Conservation (phyloP, 768 basidiomycete species). For the Tephrocybe sp. region DNA sequence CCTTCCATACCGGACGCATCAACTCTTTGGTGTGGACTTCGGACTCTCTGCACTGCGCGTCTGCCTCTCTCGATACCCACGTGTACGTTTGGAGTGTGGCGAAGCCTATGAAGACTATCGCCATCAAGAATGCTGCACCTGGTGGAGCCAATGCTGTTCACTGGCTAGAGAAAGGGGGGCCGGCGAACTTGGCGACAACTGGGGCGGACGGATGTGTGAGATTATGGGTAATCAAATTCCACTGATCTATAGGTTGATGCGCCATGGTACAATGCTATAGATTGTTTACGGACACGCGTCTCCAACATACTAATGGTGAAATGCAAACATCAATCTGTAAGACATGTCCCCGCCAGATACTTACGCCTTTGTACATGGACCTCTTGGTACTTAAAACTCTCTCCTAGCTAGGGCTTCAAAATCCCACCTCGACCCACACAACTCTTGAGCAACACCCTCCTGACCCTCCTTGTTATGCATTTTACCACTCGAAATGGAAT, state of each 20-base stretch:
- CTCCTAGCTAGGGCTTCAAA: too few relatives aligned
- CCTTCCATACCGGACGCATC: slow-evolving; percentile 82
- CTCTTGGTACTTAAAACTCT: too few relatives aligned
- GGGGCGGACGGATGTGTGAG: slow-evolving; percentile 85
- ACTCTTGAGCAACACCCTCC: too few relatives aligned
- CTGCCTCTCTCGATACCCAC: slow-evolving; percentile 91
- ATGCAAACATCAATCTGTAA: too few relatives aligned
- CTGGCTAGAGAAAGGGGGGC: slow-evolving; percentile 59
- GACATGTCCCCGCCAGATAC: too few relatives aligned
- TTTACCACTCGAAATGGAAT: too few relatives aligned
- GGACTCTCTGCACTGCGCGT: slow-evolving; percentile 76
- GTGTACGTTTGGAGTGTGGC: slow-evolving; percentile 85
- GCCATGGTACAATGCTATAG: too few relatives aligned
- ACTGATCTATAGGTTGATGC: slow-evolving; percentile 15
- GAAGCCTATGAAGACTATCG: slow-evolving; percentile 70
- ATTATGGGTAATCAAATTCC: slow-evolving; percentile 65
- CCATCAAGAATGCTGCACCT: slow-evolving; percentile 83
- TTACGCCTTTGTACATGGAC: too few relatives aligned
- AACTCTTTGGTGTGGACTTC: slow-evolving; percentile 76
- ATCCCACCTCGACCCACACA: too few relatives aligned
- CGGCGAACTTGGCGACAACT: slow-evolving; percentile 59
- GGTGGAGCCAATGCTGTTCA: slow-evolving; percentile 82
- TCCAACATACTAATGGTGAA: too few relatives aligned
- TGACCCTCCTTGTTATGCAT: too few relatives aligned
- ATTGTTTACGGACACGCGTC: too few relatives aligned